These are phyloP conservation scores for Canna indica DNA, from an alignment of 176 grass and related monocot species.

Conservation along the genomic window DNA sequence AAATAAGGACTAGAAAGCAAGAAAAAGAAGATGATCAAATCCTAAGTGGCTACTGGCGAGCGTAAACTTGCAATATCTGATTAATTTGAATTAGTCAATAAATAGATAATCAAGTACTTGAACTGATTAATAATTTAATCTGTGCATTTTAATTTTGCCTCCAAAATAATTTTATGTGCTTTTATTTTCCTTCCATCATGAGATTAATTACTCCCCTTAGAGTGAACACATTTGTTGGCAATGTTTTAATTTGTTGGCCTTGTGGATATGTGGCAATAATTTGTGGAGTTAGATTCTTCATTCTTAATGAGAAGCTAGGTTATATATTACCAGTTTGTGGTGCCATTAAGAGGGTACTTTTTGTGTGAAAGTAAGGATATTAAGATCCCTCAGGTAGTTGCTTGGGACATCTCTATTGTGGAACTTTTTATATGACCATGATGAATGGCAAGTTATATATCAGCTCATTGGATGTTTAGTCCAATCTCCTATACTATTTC, in stretches of 20 bases:
- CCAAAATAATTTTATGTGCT: not conserved
- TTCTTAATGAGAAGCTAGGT: not conserved
- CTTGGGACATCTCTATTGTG: not conserved
- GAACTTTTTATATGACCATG: not conserved
- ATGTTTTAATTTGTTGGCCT: not conserved
- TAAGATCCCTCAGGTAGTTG: not conserved
- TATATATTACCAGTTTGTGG: not conserved
- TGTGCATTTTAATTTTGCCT: not conserved
- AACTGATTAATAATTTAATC: not conserved
- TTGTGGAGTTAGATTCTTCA: not conserved
- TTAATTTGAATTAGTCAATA: too few relatives aligned
- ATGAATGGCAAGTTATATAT: not conserved
- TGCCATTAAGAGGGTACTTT: not conserved
- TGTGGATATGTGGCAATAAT: not conserved
- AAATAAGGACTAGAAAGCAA: not conserved
- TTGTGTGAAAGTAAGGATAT: not conserved
- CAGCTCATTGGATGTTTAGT: not conserved
- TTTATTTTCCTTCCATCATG: too few relatives aligned
- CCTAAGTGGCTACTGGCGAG: not conserved
- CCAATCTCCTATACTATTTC: not conserved
- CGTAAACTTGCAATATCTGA: not conserved
- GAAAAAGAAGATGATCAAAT: not conserved
- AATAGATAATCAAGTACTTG: not conserved
- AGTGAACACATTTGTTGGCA: not conserved
- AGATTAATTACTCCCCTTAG: not conserved